Percentiles rank a stretch among this genome's conserved stretches.
These are phyloP conservation scores for Spathaspora arborariae DNA, from an alignment of 805 yeast genomes.

Conservation along the genomic window DNA sequence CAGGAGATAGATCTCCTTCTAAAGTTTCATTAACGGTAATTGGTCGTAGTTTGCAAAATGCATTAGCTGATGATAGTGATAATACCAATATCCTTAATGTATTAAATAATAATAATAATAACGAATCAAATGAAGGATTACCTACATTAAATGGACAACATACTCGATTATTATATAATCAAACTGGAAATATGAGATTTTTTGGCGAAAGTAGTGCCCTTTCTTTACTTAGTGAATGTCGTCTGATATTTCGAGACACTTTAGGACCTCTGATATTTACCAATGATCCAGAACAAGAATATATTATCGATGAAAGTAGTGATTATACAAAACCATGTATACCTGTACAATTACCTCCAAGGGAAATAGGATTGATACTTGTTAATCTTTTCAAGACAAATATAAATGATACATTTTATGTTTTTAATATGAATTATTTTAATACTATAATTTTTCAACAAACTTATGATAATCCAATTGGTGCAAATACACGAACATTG, in stretches of 20 bases:
- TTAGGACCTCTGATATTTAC: slow-evolving; percentile 33
- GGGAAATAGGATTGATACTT: slow-evolving; percentile 10
- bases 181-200: slow-evolving; percentile 31
- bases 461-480: slow-evolving; percentile 25
- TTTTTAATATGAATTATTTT: slow-evolving; percentile 32
- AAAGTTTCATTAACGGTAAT: neutral
- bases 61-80: slow-evolving; percentile 2
- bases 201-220: slow-evolving; percentile 40
- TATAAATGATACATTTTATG: slow-evolving; percentile 36
- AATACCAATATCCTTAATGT: neutral
- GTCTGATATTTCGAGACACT: slow-evolving; percentile 29
- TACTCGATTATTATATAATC: slow-evolving; percentile 28
- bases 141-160: slow-evolving; percentile 13
- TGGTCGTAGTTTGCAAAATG: slow-evolving; percentile 4
- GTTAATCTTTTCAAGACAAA: slow-evolving; percentile 29
- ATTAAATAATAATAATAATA: slow-evolving; percentile 4
- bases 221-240: slow-evolving; percentile 35
- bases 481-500: slow-evolving; percentile 17
- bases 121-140: slow-evolving; percentile 10
- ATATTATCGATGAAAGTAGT: slow-evolving; percentile 33
- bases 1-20: neutral
- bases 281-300: slow-evolving; percentile 30
- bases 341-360: slow-evolving; percentile 12
- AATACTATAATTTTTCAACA: slow-evolving; percentile 20
- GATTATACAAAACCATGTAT: neutral